phyloP scores from a whole-genome alignment of 2,329 filamentous ascomycete genomes.

The Fusarium pseudograminearum region DNA sequence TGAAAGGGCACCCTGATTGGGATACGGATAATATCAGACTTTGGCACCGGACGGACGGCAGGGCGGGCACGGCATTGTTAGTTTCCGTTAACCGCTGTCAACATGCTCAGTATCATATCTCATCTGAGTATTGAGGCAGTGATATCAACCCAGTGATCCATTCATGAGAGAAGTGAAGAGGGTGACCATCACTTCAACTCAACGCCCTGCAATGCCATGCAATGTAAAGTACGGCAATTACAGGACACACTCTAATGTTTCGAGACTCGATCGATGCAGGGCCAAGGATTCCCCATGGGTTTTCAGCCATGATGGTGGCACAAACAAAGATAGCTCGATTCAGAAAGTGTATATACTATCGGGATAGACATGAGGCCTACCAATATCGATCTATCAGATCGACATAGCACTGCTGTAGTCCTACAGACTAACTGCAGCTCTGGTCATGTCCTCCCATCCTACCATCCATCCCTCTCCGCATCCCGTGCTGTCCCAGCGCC shows the following conservation, averaged over 20 bases:
- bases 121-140: background rate
- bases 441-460: background rate
- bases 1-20: background rate
- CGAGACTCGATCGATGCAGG: constrained; percentile 13
- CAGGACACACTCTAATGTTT: background rate
- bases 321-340: constrained; percentile 4
- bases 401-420: background rate
- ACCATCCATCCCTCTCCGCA: constrained; percentile 17
- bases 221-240: constrained; percentile 22
- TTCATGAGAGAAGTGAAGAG: background rate
- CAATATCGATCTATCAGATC: constrained; percentile 3
- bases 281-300: constrained; percentile 21
- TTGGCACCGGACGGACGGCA: background rate
- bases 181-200: constrained; percentile 11
- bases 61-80: background rate
- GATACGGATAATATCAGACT: background rate
- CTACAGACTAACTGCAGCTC: background rate
- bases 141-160: background rate
- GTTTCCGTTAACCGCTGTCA: background rate
- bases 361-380: constrained; percentile 27
- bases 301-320: constrained; percentile 20
- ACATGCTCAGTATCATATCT: background rate
- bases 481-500: constrained; percentile 42
- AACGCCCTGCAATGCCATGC: constrained; percentile 8
- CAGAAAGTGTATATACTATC: constrained; percentile 16